These are phyloP conservation scores for Carpinus fangiana DNA, from an alignment of 306 rosid genomes.

Conservation along the genomic window DNA sequence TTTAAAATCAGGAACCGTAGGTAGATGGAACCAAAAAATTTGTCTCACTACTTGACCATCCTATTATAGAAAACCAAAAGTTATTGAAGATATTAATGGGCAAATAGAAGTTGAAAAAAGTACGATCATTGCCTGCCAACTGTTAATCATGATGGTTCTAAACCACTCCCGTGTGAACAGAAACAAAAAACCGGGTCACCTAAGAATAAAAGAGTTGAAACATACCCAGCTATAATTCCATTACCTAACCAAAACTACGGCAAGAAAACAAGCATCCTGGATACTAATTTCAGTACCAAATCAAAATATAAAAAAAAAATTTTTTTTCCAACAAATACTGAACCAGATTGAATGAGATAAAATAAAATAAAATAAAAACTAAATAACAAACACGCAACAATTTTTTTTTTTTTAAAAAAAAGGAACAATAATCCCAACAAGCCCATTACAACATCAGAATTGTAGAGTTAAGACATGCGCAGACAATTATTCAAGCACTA, in stretches of 20 bases:
- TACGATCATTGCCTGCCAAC: neutral
- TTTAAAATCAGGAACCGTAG: neutral
- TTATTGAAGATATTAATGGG: neutral
- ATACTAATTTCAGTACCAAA: neutral
- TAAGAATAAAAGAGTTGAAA: neutral
- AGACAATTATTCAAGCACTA: neutral
- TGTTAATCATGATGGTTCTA: neutral
- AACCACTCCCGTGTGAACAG: neutral
- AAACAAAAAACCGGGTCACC: neutral
- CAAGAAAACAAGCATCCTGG: neutral
- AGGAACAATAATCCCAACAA: neutral
- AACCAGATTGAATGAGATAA: neutral
- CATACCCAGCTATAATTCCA: neutral
- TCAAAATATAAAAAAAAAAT: neutral
- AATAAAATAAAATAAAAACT: neutral
- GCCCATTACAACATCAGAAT: neutral
- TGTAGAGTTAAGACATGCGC: constrained; percentile 14
- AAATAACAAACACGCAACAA: constrained; percentile 1
- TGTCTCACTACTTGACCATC: neutral
- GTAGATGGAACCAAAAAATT: neutral
- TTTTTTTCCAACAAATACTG: neutral
- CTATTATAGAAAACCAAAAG: neutral
- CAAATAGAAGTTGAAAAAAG: neutral
- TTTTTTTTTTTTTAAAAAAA: too few species aligned
- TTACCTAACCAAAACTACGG: neutral